These are phyloP conservation scores for Hirsutella thompsonii DNA, from an alignment of 2,329 filamentous ascomycete species.

Conservation along the genomic window DNA sequence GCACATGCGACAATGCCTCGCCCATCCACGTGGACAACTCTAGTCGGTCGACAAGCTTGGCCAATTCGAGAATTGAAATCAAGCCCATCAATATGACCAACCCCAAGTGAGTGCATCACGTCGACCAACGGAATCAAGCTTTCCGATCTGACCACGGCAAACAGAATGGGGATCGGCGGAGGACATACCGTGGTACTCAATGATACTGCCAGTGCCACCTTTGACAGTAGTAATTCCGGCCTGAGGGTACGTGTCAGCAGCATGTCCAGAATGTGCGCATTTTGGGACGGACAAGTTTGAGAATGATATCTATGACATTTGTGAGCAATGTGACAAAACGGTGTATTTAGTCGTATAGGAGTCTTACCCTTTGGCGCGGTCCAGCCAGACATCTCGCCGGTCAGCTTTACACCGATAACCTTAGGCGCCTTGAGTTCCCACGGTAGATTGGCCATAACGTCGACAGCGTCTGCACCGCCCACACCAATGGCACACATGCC, in stretches of 20 bases:
- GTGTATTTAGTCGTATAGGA: not conserved
- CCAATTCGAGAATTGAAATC: too few relatives aligned
- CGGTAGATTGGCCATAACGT: slow-evolving; percentile 87
- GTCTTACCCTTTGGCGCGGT: slow-evolving; percentile 57
- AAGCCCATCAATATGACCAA: too few relatives aligned
- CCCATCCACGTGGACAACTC: too few relatives aligned
- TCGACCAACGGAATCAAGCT: too few relatives aligned
- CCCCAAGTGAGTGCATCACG: too few relatives aligned
- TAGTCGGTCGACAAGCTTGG: too few relatives aligned
- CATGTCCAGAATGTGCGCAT: too few relatives aligned
- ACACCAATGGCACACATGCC: slow-evolving; percentile 94
- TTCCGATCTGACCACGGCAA: too few relatives aligned
- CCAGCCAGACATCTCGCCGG: slow-evolving; percentile 79
- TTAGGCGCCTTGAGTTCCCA: slow-evolving; percentile 97
- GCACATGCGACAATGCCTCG: too few relatives aligned
- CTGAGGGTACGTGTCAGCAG: too few relatives aligned
- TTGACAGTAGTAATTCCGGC: slow-evolving; percentile 83
- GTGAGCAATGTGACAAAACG: not conserved
- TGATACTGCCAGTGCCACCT: slow-evolving; percentile 85
- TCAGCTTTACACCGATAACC: slow-evolving; percentile 73
- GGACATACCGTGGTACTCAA: slow-evolving; percentile 55
- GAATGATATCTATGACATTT: slow-evolving; percentile 59
- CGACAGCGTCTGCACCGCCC: slow-evolving; percentile 91
- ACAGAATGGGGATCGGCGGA: too few relatives aligned
- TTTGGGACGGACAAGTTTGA: too few relatives aligned